Evolutionary conservation across 2,329 filamentous ascomycete genomes (phyloP).

Genomic region (Trichoderma brevicompactum): DNA sequence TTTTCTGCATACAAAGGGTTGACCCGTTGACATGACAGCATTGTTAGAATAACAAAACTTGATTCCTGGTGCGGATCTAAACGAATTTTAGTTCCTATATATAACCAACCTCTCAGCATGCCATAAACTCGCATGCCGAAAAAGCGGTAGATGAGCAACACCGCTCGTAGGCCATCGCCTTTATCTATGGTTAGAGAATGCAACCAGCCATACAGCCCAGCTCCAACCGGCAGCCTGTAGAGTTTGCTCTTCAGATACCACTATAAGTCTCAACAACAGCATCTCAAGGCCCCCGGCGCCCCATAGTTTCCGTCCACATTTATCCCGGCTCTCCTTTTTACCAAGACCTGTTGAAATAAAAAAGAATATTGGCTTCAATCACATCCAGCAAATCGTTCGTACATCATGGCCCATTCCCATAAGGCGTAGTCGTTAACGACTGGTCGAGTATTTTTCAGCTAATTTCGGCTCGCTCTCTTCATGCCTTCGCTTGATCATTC

Average conservation of each 20-base stretch:
- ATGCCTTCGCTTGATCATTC: constrained; percentile 24
- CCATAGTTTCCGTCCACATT: constrained; percentile 12
- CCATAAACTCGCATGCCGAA: constrained; percentile 4
- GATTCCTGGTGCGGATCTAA: constrained; percentile 19
- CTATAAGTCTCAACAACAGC: neutral
- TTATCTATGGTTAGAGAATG: constrained; percentile 25
- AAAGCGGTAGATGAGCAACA: constrained; percentile 19
- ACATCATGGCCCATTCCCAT: constrained; percentile 27
- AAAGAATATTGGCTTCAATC: constrained; percentile 16
- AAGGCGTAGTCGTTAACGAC: constrained; percentile 3
- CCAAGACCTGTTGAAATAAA: constrained; percentile 7
- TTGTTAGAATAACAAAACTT: constrained; percentile 11
- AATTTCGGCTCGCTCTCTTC: constrained; percentile 8
- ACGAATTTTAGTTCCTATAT: constrained; percentile 15
- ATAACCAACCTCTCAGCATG: constrained; percentile 25
- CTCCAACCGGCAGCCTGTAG: constrained; percentile 13
- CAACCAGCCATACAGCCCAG: constrained; percentile 12
- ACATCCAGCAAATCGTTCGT: constrained; percentile 21
- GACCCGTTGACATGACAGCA: constrained; percentile 8
- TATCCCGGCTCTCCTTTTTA: constrained; percentile 26
- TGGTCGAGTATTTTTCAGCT: constrained; percentile 5
- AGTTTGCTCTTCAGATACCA: constrained; percentile 7
- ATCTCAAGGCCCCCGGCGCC: constrained; percentile 6
- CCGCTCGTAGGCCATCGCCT: constrained; percentile 8
- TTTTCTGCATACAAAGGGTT: neutral